phyloP scores from a whole-genome alignment of 495 filamentous ascomycete genomes.

The Hamigera avellanea region DNA sequence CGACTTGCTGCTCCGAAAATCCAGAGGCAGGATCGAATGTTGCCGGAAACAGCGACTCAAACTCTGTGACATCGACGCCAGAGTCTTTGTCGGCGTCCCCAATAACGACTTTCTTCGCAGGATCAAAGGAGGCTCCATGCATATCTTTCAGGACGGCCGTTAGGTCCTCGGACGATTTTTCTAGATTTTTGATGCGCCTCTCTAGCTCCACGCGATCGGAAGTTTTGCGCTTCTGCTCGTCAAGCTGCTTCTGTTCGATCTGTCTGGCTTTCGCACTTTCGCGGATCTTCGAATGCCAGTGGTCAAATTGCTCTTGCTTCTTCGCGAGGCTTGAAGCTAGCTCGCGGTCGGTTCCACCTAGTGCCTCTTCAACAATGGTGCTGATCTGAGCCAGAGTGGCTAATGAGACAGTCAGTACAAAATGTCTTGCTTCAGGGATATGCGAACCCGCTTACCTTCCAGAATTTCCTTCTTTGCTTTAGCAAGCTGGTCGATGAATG shows the following conservation, averaged over 20 bases:
- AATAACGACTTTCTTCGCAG: slow-evolving; percentile 18
- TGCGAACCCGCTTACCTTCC: slow-evolving; percentile 19
- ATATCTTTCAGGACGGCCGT: slow-evolving; percentile 21
- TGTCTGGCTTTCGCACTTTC: slow-evolving; percentile 67
- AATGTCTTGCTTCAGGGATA: not conserved
- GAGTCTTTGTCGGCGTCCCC: slow-evolving; percentile 44
- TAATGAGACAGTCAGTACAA: slow-evolving; percentile 27
- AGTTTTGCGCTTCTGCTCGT: slow-evolving; percentile 49
- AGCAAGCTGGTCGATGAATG: slow-evolving; percentile 55
- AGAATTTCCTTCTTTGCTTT: slow-evolving; percentile 36
- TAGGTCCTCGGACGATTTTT: slow-evolving; percentile 40
- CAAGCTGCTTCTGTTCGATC: slow-evolving; percentile 58
- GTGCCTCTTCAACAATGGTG: slow-evolving; percentile 28
- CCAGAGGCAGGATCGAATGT: slow-evolving; percentile 23
- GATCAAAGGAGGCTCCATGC: slow-evolving; percentile 18
- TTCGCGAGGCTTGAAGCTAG: slow-evolving; percentile 64
- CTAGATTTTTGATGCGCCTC: slow-evolving; percentile 49
- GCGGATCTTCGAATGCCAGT: slow-evolving; percentile 63
- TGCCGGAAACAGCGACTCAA: slow-evolving; percentile 24
- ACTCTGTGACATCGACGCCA: slow-evolving; percentile 30
- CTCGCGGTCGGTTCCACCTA: slow-evolving; percentile 59
- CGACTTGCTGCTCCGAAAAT: slow-evolving; percentile 26
- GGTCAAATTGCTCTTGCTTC: slow-evolving; percentile 73
- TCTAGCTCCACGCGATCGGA: slow-evolving; percentile 47
- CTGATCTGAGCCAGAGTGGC: slow-evolving; percentile 51